phyloP scores from a whole-genome alignment of 106 monocot genomes.

The Phalaenopsis aphrodite region DNA sequence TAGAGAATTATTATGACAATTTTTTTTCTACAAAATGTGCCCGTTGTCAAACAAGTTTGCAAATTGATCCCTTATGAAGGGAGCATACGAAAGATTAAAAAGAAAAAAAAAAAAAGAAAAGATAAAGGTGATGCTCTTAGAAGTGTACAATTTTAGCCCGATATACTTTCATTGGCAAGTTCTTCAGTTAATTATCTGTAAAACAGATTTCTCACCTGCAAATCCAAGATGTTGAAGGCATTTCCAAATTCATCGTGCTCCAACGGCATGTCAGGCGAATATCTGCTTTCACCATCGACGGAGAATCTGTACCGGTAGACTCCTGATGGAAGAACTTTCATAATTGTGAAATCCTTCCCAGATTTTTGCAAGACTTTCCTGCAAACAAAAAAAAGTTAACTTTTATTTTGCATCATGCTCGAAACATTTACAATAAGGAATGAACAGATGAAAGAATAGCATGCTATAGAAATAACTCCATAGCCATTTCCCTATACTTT shows the following conservation, averaged over 20 bases:
- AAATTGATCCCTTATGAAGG: too few species aligned
- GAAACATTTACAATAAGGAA: too few species aligned
- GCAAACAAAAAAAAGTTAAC: constrained; percentile 1
- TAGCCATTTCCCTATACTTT: constrained; percentile 20
- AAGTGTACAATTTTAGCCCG: too few species aligned
- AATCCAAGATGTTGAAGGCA: constrained; percentile 42
- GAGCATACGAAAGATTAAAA: too few species aligned
- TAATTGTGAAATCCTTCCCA: constrained; percentile 49
- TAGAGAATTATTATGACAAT: too few species aligned
- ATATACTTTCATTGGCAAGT: too few species aligned
- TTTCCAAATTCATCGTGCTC: constrained; percentile 39
- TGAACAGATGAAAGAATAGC: too few species aligned
- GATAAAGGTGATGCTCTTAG: too few species aligned
- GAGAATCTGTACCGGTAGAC: constrained; percentile 55
- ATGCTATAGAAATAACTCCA: neutral
- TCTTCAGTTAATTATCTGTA: too few species aligned
- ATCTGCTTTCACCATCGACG: constrained; percentile 53
- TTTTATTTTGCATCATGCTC: neutral
- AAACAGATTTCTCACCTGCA: constrained; percentile 23
- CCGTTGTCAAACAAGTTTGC: too few species aligned
- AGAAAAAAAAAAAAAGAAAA: too few species aligned
- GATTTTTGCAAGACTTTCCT: constrained; percentile 49
- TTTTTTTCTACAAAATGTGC: too few species aligned
- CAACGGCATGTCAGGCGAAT: constrained; percentile 43
- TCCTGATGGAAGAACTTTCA: constrained; percentile 67